Evolutionary conservation across 192 early-diverging fungal genomes (phyloP).

Genomic region (Lobulomyces angularis): DNA sequence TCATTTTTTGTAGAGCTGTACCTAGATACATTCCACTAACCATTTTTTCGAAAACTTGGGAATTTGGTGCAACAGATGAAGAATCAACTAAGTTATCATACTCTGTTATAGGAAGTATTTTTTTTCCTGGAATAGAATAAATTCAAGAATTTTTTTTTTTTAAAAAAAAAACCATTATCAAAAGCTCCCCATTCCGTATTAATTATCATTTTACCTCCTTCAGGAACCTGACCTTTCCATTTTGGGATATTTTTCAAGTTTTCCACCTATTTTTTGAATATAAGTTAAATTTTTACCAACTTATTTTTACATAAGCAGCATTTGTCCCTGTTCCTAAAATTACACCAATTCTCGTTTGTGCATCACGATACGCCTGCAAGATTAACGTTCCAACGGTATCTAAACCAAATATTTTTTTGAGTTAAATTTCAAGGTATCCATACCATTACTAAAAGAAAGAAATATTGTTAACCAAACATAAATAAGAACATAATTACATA

Average conservation of each 20-base stretch:
- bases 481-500: no score
- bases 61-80: constrained; percentile 60
- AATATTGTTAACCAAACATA: no score
- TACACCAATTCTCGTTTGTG: constrained; percentile 68
- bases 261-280: no score
- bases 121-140: constrained; percentile 78
- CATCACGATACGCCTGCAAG: constrained; percentile 73
- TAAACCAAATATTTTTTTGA: no score
- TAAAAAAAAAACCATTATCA: no score
- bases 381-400: constrained; percentile 89
- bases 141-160: no score
- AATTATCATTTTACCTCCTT: constrained; percentile 63
- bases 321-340: constrained; percentile 94
- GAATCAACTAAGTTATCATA: constrained; percentile 78
- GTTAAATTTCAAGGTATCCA: no score
- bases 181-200: constrained; percentile 78
- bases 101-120: constrained; percentile 68
- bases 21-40: constrained; percentile 89
- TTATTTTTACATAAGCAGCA: constrained; percentile 87
- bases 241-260: constrained; percentile 63
- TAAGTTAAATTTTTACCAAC: no score
- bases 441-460: no score
- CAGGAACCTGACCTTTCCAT: constrained; percentile 38
- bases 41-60: constrained; percentile 93
- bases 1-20: no score